These are phyloP conservation scores for Chaetoscypha palmicola DNA, from an alignment of 2,329 filamentous ascomycete genomes.

Conservation along the genomic window DNA sequence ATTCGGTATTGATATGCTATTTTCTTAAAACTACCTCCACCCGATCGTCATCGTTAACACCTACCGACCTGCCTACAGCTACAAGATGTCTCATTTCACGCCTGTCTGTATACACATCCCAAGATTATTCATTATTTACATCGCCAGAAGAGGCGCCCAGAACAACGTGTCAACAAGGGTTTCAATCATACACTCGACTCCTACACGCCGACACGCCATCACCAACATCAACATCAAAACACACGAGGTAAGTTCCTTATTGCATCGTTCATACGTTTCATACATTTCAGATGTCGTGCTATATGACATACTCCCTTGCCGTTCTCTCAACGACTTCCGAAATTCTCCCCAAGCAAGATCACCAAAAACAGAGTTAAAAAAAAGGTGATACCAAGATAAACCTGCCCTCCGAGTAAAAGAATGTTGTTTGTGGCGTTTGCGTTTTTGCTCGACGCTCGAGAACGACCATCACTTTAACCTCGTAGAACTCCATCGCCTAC, in stretches of 20 bases:
- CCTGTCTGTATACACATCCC: no score
- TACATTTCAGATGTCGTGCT: conserved; percentile 23
- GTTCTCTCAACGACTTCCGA: background rate
- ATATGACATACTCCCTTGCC: conserved; percentile 24
- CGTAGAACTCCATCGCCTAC: conserved; percentile 40
- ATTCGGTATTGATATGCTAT: no score
- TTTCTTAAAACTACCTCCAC: no score
- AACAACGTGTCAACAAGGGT: no score
- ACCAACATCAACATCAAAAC: background rate
- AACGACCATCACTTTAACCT: conserved; percentile 65
- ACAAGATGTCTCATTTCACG: no score
- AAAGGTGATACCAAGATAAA: background rate
- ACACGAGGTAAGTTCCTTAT: conserved; percentile 2
- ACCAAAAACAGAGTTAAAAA: background rate
- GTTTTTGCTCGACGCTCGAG: conserved; percentile 53
- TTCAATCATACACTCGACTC: background rate
- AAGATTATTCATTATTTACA: no score
- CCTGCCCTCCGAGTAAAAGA: conserved; percentile 7
- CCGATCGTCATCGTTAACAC: no score
- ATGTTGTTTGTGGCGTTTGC: conserved; percentile 34
- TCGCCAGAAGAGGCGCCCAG: background rate
- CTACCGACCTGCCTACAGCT: no score
- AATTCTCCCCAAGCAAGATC: no score
- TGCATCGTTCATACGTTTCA: conserved; percentile 22
- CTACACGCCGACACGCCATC: background rate